Evolutionary conservation across 305 asterid genomes (phyloP), one percentile per base, ranked within the genome.

Genomic region (Solanum hybrid): DNA sequence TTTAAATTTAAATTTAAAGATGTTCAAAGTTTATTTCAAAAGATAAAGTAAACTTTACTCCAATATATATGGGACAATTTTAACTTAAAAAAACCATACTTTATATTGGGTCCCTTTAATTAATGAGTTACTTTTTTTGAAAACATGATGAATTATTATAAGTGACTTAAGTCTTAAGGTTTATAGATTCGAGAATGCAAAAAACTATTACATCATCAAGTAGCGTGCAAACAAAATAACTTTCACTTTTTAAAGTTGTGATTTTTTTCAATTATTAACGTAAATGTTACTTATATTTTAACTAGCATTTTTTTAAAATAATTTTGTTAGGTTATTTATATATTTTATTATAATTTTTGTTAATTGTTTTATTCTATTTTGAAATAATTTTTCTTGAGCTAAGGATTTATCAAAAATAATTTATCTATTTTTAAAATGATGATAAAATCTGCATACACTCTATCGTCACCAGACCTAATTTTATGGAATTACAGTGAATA

Each of bases 391-490:
- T 67, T n/a, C 74, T 67, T n/a, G 14, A n/a, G 14, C 3, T 0
- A 1, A 64, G 28, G 1, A 22, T 20, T 22, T 8, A 2, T 3
- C 1, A 22, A 64, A 64, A 22, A 8, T 1, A 64, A 64, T 8
- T 64, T 64, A 22, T 64, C 6, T 64, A 4, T n/a, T 64, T 22
- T 9, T 22, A 22, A 64, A n/a, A 0, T 64, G 11, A n/a, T 22
- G 29, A 64, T 64, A 22, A 64, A n/a, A 64, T 4, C 0, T n/a
- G 6, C 12, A 9, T 64, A 8, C 13, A 9, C 3, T 64, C 0
- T n/a, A 64, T 20, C 0, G 0, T 64, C 0, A 0, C 0, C 5
- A 64, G 1, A 67, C 13, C 4, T 2, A 8, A 67, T 67, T 67
- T 67, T n/a, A 1, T 67, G 3, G 0, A 5, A 22, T 22, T 22